A percentile compares a stretch with the other conserved stretches of the same genome.
Conservation (phyloP, 2,329 filamentous ascomycete genomes). For the Exophiala alcalophila region DNA sequence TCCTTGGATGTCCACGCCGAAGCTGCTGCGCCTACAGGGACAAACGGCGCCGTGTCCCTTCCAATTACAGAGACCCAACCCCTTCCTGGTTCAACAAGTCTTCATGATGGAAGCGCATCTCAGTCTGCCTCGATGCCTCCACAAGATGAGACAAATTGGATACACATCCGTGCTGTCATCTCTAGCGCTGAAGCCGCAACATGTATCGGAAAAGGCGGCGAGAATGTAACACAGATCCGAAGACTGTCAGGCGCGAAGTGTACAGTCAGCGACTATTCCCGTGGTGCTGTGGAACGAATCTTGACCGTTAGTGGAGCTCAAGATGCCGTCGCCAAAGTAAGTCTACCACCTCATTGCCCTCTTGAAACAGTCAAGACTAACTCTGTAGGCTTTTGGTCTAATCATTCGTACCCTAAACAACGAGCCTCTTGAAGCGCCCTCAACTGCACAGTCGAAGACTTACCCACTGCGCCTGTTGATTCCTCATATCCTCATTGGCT, state of each 20-base stretch:
- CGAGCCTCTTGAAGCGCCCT: slow-evolving; percentile 82
- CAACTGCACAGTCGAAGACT: slow-evolving; percentile 91
- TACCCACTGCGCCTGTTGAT: slow-evolving; percentile 94
- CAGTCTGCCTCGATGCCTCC: slow-evolving; percentile 44
- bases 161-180: slow-evolving; percentile 94
- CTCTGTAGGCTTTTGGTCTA: slow-evolving; percentile 94
- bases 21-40: slow-evolving; percentile 39
- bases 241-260: slow-evolving; percentile 95
- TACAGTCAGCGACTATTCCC: slow-evolving; percentile 96
- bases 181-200: slow-evolving; percentile 96
- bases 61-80: slow-evolving; percentile 54
- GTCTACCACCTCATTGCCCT: slow-evolving; percentile 32
- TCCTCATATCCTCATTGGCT: slow-evolving; percentile 94
- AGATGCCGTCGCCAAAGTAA: slow-evolving; percentile 92
- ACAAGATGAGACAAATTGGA: slow-evolving; percentile 93
- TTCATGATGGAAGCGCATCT: slow-evolving; percentile 50
- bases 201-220: slow-evolving; percentile 96
- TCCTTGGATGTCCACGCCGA: slow-evolving; percentile 63
- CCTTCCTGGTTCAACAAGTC: slow-evolving; percentile 56
- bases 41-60: slow-evolving; percentile 10
- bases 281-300: slow-evolving; percentile 95
- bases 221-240: slow-evolving; percentile 96
- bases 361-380: too few species aligned
- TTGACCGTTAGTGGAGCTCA: slow-evolving; percentile 95
- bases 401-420: slow-evolving; percentile 99